A percentile compares a stretch with the other conserved stretches of the same genome.
phyloP scores from a whole-genome alignment of 1,284 basidiomycete species.

The Pseudozyma tsukubaensis region DNA sequence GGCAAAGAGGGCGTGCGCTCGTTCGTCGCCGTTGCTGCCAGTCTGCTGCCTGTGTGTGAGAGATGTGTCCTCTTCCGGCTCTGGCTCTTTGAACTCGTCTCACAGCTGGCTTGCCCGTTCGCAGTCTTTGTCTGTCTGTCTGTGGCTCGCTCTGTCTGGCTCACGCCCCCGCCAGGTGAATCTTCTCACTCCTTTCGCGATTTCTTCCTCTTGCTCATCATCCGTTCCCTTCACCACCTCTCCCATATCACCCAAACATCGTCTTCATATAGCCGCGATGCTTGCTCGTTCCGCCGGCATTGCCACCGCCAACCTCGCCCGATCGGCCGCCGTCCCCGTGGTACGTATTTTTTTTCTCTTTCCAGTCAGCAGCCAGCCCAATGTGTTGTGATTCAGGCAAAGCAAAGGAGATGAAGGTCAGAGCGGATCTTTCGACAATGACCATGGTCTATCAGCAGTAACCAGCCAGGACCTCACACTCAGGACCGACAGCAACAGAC shows the following conservation, averaged over 20 bases:
- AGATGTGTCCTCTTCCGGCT: slow-evolving; percentile 6
- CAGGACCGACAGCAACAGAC: too few relatives aligned
- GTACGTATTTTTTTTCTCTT: slow-evolving; percentile 48
- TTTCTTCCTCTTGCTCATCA: slow-evolving; percentile 6
- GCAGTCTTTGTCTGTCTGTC: too few relatives aligned
- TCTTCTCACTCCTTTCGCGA: slow-evolving; percentile 26
- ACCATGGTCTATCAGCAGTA: background rate
- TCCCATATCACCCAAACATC: slow-evolving; percentile 19
- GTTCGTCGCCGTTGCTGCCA: slow-evolving; percentile 6
- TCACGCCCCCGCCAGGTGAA: slow-evolving; percentile 10
- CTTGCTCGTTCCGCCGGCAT: slow-evolving; percentile 66
- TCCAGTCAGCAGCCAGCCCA: background rate
- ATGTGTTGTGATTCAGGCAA: slow-evolving; percentile 11
- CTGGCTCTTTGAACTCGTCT: background rate
- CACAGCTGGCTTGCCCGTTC: slow-evolving; percentile 9
- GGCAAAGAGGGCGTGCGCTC: slow-evolving; percentile 4
- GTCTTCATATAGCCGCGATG: slow-evolving; percentile 52
- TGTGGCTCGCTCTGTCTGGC: slow-evolving; percentile 17
- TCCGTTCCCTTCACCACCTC: slow-evolving; percentile 34
- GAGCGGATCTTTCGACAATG: background rate
- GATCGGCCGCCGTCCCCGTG: slow-evolving; percentile 61
- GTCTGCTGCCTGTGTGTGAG: background rate
- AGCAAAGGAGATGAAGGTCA: background rate
- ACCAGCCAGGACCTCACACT: background rate
- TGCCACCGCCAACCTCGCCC: slow-evolving; percentile 66